Percentiles rank a stretch among this genome's conserved stretches.
phyloP scores from a whole-genome alignment of 768 basidiomycete genomes.

The Leucosporidium yakuticum region DNA sequence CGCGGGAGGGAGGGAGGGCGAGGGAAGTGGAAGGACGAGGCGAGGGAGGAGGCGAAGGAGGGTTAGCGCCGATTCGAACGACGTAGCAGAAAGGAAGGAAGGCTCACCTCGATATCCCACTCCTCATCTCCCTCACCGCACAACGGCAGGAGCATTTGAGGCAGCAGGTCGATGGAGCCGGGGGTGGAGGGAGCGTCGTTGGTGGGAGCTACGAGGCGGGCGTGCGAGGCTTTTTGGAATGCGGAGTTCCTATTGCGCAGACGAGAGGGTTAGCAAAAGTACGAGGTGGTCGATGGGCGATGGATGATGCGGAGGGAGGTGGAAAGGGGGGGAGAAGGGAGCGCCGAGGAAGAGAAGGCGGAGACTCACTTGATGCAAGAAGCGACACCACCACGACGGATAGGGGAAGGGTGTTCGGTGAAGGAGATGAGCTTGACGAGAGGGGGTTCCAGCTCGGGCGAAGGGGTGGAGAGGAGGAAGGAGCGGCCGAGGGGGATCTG shows the following conservation, averaged over 20 bases:
- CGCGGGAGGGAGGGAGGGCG: not conserved
- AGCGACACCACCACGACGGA: slow-evolving; percentile 78
- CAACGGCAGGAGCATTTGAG: slow-evolving; percentile 78
- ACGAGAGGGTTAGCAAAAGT: slow-evolving; percentile 21
- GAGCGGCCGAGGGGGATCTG: slow-evolving; percentile 71
- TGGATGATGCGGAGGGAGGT: not conserved
- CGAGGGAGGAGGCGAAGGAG: slow-evolving; percentile 3
- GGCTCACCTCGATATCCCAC: slow-evolving; percentile 73
- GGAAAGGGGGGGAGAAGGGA: slow-evolving; percentile 5
- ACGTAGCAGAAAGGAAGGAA: not conserved
- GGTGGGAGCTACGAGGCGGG: slow-evolving; percentile 56
- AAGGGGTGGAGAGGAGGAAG: slow-evolving; percentile 57
- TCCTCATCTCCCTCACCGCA: slow-evolving; percentile 79
- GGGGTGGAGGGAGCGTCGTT: slow-evolving; percentile 53
- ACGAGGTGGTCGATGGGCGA: no score
- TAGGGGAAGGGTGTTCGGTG: slow-evolving; percentile 80
- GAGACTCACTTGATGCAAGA: slow-evolving; percentile 75
- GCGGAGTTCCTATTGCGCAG: slow-evolving; percentile 60
- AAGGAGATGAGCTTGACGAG: slow-evolving; percentile 75
- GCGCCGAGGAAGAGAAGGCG: not conserved
- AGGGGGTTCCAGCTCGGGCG: slow-evolving; percentile 51
- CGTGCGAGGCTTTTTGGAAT: slow-evolving; percentile 63
- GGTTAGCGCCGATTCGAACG: not conserved
- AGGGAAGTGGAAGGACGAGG: slow-evolving; percentile 6
- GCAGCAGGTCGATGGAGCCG: slow-evolving; percentile 76